Conservation (phyloP, 2,329 filamentous ascomycete species). For the Sclerotinia minor region DNA sequence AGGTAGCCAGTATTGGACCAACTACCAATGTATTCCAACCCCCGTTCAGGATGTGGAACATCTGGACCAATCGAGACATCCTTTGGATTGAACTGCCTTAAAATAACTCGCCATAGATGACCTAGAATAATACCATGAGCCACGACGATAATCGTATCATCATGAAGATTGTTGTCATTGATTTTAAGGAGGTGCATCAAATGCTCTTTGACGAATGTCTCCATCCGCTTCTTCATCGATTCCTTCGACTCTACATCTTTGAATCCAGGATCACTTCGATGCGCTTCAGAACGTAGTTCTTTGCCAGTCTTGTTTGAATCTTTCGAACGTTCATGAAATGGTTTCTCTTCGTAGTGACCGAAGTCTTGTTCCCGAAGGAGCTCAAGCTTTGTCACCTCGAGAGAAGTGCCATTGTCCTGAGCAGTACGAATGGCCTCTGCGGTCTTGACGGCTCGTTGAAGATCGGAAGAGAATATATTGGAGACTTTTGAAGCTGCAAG, state of each 20-base stretch:
- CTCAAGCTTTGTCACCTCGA: constrained; percentile 36
- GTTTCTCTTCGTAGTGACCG: constrained; percentile 67
- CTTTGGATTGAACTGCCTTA: constrained; percentile 51
- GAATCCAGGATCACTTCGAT: constrained; percentile 46
- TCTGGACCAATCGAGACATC: constrained; percentile 45
- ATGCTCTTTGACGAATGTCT: constrained; percentile 64
- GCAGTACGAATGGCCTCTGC: constrained; percentile 64
- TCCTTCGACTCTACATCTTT: constrained; percentile 66
- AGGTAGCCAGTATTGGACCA: constrained; percentile 68
- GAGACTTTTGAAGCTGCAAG: constrained; percentile 66
- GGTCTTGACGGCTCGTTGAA: constrained; percentile 72
- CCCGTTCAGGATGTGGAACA: constrained; percentile 43
- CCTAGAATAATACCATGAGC: constrained; percentile 82
- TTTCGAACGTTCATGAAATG: constrained; percentile 49
- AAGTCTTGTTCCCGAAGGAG: constrained; percentile 73
- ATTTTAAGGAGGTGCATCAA: constrained; percentile 55
- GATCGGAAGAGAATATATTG: constrained; percentile 74
- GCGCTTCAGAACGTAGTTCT: constrained; percentile 44
- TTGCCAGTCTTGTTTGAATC: constrained; percentile 41
- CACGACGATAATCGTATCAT: constrained; percentile 62
- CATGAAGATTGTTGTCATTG: constrained; percentile 34
- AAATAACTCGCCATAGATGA: constrained; percentile 63
- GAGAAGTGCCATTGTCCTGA: constrained; percentile 52
- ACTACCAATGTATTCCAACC: constrained; percentile 52
- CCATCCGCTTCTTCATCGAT: constrained; percentile 63